Conservation (phyloP, 257 asterid species). For the Jasminum sambac region DNA sequence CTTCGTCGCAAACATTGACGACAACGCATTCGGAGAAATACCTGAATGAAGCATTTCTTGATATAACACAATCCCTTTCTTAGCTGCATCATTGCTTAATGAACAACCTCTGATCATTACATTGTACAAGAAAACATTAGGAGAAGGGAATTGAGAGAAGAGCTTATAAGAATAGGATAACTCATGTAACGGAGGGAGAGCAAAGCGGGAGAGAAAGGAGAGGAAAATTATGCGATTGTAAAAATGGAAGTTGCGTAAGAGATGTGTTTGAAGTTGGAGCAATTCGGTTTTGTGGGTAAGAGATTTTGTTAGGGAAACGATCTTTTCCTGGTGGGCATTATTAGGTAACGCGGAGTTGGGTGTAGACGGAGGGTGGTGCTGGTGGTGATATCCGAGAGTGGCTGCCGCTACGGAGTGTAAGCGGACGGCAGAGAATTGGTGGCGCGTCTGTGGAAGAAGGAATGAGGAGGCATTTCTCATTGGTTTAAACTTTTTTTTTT, state of each 20-base stretch:
- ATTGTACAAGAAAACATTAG: constrained; percentile 51
- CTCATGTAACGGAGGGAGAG: constrained; percentile 57
- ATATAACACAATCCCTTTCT: constrained; percentile 47
- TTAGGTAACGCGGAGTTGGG: neutral
- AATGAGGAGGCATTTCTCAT: neutral
- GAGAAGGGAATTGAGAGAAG: constrained; percentile 45
- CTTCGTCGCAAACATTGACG: constrained; percentile 54
- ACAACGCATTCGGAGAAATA: constrained; percentile 52
- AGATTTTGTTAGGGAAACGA: constrained; percentile 60
- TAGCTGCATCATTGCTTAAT: constrained; percentile 39
- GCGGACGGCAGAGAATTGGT: neutral
- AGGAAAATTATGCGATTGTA: constrained; percentile 50
- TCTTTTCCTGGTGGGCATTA: constrained; percentile 29
- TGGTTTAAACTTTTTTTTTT: neutral
- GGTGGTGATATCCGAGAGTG: neutral
- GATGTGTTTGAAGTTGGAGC: constrained; percentile 62
- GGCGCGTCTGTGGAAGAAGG: neutral
- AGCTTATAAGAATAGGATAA: constrained; percentile 46
- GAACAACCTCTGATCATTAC: constrained; percentile 73
- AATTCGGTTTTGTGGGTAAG: constrained; percentile 50
- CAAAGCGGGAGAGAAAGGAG: constrained; percentile 54
- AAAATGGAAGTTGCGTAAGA: constrained; percentile 51
- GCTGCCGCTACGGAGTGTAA: neutral
- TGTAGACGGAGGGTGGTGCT: neutral
- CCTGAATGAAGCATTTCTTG: constrained; percentile 47